These are phyloP conservation scores for Ganoderma lucidum DNA, from an alignment of 1,284 basidiomycete genomes.

Conservation along the genomic window DNA sequence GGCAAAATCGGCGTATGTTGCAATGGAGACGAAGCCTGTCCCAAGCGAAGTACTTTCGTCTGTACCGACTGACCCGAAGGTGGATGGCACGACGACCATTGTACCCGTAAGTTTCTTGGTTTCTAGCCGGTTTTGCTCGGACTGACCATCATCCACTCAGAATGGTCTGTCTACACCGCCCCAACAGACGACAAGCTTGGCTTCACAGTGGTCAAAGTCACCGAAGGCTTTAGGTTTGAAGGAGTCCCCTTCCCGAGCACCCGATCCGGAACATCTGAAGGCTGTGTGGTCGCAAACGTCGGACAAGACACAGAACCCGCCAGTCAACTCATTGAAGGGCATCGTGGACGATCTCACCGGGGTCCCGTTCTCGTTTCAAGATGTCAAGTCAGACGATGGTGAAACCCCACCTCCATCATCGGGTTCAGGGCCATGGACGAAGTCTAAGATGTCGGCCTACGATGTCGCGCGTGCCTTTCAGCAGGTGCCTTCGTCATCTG, in stretches of 20 bases:
- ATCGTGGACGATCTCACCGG: slow-evolving; percentile 81
- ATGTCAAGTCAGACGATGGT: slow-evolving; percentile 83
- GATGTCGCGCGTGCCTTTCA: slow-evolving; percentile 87
- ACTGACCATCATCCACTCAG: neutral
- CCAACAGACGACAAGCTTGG: slow-evolving; percentile 46
- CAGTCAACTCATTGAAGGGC: slow-evolving; percentile 80
- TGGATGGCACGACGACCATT: neutral
- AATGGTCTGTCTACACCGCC: slow-evolving; percentile 55
- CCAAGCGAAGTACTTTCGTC: neutral
- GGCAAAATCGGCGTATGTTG: slow-evolving; percentile 28
- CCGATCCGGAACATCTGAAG: slow-evolving; percentile 82
- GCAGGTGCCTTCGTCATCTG: slow-evolving; percentile 69
- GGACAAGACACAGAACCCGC: slow-evolving; percentile 65
- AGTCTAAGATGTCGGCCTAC: slow-evolving; percentile 78
- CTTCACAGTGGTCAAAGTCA: slow-evolving; percentile 66
- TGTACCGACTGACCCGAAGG: neutral
- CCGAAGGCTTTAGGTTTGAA: slow-evolving; percentile 64
- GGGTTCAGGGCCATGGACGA: slow-evolving; percentile 61
- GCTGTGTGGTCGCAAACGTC: slow-evolving; percentile 85
- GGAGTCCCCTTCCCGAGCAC: slow-evolving; percentile 68
- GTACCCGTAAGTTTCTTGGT: slow-evolving; percentile 8
- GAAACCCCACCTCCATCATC: slow-evolving; percentile 77
- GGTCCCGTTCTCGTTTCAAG: slow-evolving; percentile 78
- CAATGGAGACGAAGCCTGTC: slow-evolving; percentile 9
- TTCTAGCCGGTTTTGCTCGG: too few relatives aligned